Evolutionary conservation across 306 rosid genomes (phyloP).

Genomic region (Cicer arietinum): DNA sequence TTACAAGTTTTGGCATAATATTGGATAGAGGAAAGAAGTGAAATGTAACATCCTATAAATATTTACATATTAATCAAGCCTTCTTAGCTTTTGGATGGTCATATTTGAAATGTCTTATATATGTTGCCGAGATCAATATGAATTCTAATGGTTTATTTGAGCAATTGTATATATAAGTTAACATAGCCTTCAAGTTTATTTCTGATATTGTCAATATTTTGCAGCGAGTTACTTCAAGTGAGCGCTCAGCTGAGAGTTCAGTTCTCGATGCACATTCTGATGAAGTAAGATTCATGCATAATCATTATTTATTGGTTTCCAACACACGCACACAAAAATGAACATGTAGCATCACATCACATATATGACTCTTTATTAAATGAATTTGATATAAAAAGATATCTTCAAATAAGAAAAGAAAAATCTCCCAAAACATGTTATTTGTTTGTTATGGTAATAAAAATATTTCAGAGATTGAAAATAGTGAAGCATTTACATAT

Average conservation of each 20-base stretch:
- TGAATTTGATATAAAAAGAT: background rate
- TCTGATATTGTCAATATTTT: conserved; percentile 43
- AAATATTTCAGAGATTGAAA: conserved; percentile 16
- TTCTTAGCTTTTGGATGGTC: conserved; percentile 20
- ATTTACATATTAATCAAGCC: background rate
- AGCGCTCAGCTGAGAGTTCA: conserved; percentile 92
- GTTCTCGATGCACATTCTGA: conserved; percentile 83
- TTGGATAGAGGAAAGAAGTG: background rate
- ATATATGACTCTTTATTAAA: background rate
- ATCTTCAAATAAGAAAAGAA: conserved; percentile 35
- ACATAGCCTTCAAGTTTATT: conserved; percentile 16
- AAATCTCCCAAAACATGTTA: conserved; percentile 11
- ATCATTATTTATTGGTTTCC: conserved; percentile 30
- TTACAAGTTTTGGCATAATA: background rate
- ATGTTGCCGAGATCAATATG: conserved; percentile 20
- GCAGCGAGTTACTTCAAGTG: conserved; percentile 95
- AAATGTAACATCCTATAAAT: background rate
- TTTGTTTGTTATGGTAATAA: conserved; percentile 37
- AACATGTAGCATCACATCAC: background rate
- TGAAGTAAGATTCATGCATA: conserved; percentile 63
- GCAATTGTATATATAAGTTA: conserved; percentile 21
- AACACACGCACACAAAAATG: background rate
- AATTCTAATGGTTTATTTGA: conserved; percentile 30
- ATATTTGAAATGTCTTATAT: background rate
- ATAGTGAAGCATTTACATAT: background rate